Percentiles rank a stretch among this genome's conserved stretches.
Conservation (phyloP, 306 rosid species). For the Casuarina cunninghamiana region DNA sequence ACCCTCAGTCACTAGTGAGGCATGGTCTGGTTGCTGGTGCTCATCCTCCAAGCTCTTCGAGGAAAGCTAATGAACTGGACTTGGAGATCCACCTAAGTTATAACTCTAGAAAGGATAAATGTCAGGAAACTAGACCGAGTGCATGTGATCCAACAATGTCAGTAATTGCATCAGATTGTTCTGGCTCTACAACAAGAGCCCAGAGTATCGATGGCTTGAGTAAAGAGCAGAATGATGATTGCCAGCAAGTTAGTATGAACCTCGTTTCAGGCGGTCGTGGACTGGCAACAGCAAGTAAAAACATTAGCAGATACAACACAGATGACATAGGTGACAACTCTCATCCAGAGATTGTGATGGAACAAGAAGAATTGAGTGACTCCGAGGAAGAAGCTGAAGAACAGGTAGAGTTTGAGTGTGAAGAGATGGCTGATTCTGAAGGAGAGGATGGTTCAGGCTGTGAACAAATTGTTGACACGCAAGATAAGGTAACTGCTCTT, state of each 20-base stretch:
- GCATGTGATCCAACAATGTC: constrained; percentile 37
- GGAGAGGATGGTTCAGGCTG: constrained; percentile 84
- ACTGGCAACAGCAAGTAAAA: constrained; percentile 34
- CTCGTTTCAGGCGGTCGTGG: constrained; percentile 43
- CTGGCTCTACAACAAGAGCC: constrained; percentile 30
- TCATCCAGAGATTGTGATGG: constrained; percentile 90
- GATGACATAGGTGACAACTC: constrained; percentile 67
- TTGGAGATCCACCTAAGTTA: constrained; percentile 82
- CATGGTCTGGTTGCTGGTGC: constrained; percentile 32
- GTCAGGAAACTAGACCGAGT: constrained; percentile 35
- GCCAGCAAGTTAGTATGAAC: constrained; percentile 31
- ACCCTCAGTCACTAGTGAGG: constrained; percentile 31
- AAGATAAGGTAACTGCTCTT: constrained; percentile 53
- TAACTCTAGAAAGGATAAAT: constrained; percentile 50
- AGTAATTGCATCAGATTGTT: constrained; percentile 26
- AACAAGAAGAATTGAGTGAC: constrained; percentile 92
- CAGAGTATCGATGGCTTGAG: constrained; percentile 29
- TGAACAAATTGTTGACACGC: constrained; percentile 51
- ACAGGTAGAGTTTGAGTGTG: constrained; percentile 91
- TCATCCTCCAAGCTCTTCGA: constrained; percentile 33
- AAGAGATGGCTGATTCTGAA: constrained; percentile 96
- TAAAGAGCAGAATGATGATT: constrained; percentile 38
- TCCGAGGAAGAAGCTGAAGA: constrained; percentile 93
- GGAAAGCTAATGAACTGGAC: constrained; percentile 67
- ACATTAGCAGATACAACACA: constrained; percentile 39